A percentile compares a stretch with the other conserved stretches of the same genome.
phyloP scores from a whole-genome alignment of 176 grass and related monocot genomes.

The Avena insularis region DNA sequence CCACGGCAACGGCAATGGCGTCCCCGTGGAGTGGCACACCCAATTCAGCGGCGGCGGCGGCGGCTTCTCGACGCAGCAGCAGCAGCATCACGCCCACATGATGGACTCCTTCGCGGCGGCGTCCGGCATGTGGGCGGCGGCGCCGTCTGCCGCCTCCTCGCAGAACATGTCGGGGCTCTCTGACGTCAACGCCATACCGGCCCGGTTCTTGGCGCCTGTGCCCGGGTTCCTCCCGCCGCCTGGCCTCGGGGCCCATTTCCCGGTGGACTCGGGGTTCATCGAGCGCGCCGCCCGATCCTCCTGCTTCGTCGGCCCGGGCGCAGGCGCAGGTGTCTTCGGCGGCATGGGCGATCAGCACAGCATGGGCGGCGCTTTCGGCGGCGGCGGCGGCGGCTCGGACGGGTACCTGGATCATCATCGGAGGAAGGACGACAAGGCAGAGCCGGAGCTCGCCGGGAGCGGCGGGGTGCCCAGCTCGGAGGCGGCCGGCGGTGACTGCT shows the following conservation, averaged over 20 bases:
- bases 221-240: conserved; percentile 53
- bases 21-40: conserved; percentile 53
- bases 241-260: conserved; percentile 61
- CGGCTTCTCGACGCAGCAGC: conserved; percentile 38
- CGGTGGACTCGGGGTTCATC: conserved; percentile 81
- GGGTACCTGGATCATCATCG: conserved; percentile 40
- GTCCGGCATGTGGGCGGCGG: conserved; percentile 53
- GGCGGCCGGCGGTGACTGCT: conserved; percentile 62
- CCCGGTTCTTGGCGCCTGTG: conserved; percentile 55
- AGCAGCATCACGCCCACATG: conserved; percentile 49
- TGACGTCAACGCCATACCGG: conserved; percentile 35
- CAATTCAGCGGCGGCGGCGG: conserved; percentile 54
- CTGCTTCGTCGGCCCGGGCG: conserved; percentile 53
- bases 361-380: conserved; percentile 42
- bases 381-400: conserved; percentile 39
- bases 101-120: conserved; percentile 55
- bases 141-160: conserved; percentile 38
- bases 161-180: conserved; percentile 50
- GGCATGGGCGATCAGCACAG: too few relatives aligned
- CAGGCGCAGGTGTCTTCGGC: conserved; percentile 2
- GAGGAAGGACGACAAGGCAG: conserved; percentile 50
- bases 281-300: conserved; percentile 75
- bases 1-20: too few relatives aligned
- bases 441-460: conserved; percentile 54
- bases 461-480: conserved; percentile 51